These are phyloP conservation scores for Globisporangium mamillatum DNA, from an alignment of 352 stramenopile genomes.

Conservation along the genomic window DNA sequence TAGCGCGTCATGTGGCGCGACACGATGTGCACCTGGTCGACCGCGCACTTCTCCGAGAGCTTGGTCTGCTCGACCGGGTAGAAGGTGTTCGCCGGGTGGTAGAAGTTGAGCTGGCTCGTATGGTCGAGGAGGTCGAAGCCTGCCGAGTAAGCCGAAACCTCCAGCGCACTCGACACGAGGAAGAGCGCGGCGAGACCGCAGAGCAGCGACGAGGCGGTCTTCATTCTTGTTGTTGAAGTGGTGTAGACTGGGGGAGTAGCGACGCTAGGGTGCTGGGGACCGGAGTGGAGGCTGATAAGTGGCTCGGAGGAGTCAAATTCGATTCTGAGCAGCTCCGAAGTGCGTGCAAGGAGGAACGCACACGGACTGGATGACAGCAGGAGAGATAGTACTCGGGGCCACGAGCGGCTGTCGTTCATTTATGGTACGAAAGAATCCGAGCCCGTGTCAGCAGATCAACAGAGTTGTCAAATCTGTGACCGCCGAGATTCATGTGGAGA, in stretches of 20 bases:
- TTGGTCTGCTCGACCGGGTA: conserved; percentile 34
- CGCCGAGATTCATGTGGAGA: too few species aligned
- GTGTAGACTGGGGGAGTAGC: neutral
- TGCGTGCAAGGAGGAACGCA: too few species aligned
- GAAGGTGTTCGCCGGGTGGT: conserved; percentile 42
- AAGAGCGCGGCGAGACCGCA: conserved; percentile 8
- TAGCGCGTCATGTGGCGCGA: conserved; percentile 57
- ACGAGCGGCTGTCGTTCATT: too few species aligned
- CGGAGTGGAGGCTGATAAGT: neutral
- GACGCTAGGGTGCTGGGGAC: neutral
- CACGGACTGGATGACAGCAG: too few species aligned
- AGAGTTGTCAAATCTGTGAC: too few species aligned
- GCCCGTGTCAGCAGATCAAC: too few species aligned
- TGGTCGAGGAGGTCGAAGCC: conserved; percentile 55
- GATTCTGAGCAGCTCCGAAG: neutral
- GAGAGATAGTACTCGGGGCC: too few species aligned
- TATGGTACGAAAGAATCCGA: too few species aligned
- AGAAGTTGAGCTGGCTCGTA: conserved; percentile 60
- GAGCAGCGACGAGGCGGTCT: conserved; percentile 27
- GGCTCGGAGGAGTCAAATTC: neutral
- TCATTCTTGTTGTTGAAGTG: conserved; percentile 23
- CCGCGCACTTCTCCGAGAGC: conserved; percentile 37
- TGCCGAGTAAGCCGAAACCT: conserved; percentile 29
- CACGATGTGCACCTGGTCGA: conserved; percentile 52
- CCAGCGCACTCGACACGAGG: conserved; percentile 10